A percentile compares a stretch with the other conserved stretches of the same genome.
Conservation (phyloP, 768 basidiomycete genomes). For the Atractiella rhizophila region DNA sequence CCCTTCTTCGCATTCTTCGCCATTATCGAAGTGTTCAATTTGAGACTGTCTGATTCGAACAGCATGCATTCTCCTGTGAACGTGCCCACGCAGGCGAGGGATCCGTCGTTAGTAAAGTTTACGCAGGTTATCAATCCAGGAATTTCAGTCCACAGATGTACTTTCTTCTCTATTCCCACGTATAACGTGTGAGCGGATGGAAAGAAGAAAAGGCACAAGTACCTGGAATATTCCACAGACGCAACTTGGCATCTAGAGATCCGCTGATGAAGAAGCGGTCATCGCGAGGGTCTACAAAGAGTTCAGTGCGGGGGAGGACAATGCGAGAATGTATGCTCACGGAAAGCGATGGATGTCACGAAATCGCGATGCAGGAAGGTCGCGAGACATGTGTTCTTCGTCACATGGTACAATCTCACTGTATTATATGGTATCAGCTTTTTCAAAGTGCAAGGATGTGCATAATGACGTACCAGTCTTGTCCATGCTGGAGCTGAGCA, state of each 20-base stretch:
- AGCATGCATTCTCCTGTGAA: conserved; percentile 14
- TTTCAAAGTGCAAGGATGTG: no score
- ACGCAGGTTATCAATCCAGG: conserved; percentile 17
- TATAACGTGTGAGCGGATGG: neutral
- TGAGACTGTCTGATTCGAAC: neutral
- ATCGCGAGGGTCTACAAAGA: conserved; percentile 12
- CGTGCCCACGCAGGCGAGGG: conserved; percentile 12
- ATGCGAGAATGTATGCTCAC: no score
- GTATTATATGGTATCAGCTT: no score
- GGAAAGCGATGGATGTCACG: conserved; percentile 18
- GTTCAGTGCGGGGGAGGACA: no score
- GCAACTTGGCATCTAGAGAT: conserved; percentile 15
- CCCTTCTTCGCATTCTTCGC: neutral
- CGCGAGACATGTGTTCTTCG: conserved; percentile 14
- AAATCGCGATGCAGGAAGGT: conserved; percentile 18
- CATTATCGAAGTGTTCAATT: neutral
- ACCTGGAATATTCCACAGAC: conserved; percentile 16
- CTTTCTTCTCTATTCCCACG: conserved; percentile 14
- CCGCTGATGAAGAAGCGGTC: conserved; percentile 19
- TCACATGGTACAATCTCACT: conserved; percentile 17
- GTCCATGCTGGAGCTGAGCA: conserved; percentile 18
- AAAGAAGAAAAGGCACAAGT: neutral
- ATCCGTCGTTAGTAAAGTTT: conserved; percentile 16
- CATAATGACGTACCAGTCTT: no score
- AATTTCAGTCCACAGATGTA: conserved; percentile 15